phyloP scores from a whole-genome alignment of 2,329 filamentous ascomycete species.

The Xylariales sp. region DNA sequence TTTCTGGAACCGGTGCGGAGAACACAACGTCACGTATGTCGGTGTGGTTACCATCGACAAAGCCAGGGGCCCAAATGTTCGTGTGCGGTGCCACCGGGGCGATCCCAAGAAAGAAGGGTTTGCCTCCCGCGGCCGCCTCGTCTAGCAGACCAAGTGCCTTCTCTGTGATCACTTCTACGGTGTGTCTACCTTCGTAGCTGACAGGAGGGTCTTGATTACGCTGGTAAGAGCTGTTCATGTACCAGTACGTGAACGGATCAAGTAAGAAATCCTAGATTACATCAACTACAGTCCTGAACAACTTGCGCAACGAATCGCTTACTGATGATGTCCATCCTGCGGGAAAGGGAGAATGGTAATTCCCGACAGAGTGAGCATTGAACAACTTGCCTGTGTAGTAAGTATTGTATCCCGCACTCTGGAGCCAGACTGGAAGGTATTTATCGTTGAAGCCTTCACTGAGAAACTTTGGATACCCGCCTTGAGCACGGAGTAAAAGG shows the following conservation, averaged over 20 bases:
- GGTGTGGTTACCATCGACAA: conserved; percentile 2
- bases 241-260: conserved; percentile 60
- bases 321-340: conserved; percentile 54
- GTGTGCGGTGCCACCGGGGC: conserved; percentile 57
- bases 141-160: conserved; percentile 51
- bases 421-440: conserved; percentile 67
- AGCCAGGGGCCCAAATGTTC: conserved; percentile 24
- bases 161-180: conserved; percentile 46
- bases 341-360: conserved; percentile 55
- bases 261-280: conserved; percentile 36
- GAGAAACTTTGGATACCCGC: conserved; percentile 64
- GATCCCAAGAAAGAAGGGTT: conserved; percentile 57
- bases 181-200: conserved; percentile 51
- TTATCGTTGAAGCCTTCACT: conserved; percentile 60
- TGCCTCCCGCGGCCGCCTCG: conserved; percentile 41
- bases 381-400: conserved; percentile 71
- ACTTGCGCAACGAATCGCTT: not conserved
- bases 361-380: conserved; percentile 57
- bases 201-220: conserved; percentile 50
- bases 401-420: conserved; percentile 62
- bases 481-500: conserved; percentile 20
- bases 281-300: not conserved
- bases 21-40: conserved; percentile 26
- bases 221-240: conserved; percentile 57
- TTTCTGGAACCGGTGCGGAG: conserved; percentile 50